Percentiles rank a stretch among this genome's conserved stretches.
These are phyloP conservation scores for Pseudognaphalium luteoalbum DNA, from an alignment of 129 eudicot genomes.

Conservation along the genomic window DNA sequence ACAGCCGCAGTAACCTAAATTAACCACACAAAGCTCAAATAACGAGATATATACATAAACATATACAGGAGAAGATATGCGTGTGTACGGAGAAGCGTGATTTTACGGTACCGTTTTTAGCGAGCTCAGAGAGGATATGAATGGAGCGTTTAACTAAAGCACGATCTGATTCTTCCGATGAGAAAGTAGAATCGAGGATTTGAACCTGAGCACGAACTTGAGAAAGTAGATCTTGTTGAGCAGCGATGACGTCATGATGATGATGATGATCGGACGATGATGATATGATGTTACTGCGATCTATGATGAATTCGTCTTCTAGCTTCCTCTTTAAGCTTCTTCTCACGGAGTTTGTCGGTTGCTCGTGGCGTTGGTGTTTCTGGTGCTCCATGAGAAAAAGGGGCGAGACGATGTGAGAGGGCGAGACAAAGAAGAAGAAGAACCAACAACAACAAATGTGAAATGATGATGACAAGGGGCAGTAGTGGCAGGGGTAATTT, in stretches of 20 bases:
- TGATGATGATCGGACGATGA: constrained; percentile 28
- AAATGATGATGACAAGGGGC: constrained; percentile 5
- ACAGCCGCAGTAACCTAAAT: constrained; percentile 9
- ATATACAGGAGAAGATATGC: not conserved
- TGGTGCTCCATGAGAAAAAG: constrained; percentile 45
- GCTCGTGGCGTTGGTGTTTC: constrained; percentile 41
- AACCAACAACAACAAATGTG: not conserved
- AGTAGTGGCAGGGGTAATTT: not conserved
- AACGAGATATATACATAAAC: not conserved
- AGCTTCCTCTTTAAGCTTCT: constrained; percentile 65
- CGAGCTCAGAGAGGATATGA: constrained; percentile 53
- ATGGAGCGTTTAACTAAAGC: constrained; percentile 48
- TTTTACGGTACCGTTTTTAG: constrained; percentile 47
- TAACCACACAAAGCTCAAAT: constrained; percentile 1
- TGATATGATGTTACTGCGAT: constrained; percentile 22
- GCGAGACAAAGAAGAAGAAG: constrained; percentile 7
- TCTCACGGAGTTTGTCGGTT: constrained; percentile 50
- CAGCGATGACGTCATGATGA: constrained; percentile 36
- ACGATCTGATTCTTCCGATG: constrained; percentile 45
- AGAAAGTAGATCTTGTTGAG: constrained; percentile 36
- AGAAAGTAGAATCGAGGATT: constrained; percentile 37
- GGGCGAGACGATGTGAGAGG: constrained; percentile 3
- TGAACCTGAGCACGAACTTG: constrained; percentile 49
- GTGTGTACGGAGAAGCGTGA: constrained; percentile 6
- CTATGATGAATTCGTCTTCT: constrained; percentile 39